A percentile compares a stretch with the other conserved stretches of the same genome.
phyloP scores from a whole-genome alignment of 805 yeast genomes.

The Candida sithepensis region DNA sequence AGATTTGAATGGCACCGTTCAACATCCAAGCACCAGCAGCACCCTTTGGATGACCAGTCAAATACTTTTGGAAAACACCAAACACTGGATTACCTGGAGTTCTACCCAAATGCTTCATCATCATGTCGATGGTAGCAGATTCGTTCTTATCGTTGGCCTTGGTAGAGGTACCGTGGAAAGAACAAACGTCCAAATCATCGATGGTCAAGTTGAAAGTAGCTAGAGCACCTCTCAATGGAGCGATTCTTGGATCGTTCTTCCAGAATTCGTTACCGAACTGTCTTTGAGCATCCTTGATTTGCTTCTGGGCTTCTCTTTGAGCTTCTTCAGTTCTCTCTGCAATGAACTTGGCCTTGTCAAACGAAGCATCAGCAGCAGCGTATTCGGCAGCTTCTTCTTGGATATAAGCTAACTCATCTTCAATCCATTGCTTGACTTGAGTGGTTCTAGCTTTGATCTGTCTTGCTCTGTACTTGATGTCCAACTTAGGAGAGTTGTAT shows the following conservation, averaged over 20 bases:
- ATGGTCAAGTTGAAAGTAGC: constrained; percentile 90
- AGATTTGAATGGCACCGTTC: constrained; percentile 94
- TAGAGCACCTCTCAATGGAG: constrained; percentile 95
- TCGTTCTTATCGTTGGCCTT: constrained; percentile 99
- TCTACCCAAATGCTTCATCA: constrained; percentile 96
- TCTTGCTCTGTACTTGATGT: constrained; percentile 89
- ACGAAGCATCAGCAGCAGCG: constrained; percentile 44
- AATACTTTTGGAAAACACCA: constrained; percentile 98
- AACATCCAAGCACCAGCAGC: constrained; percentile 99
- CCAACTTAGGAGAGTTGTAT: constrained; percentile 76
- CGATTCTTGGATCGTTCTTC: constrained; percentile 86
- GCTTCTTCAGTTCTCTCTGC: constrained; percentile 86
- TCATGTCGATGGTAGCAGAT: constrained; percentile 81
- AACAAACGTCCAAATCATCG: constrained; percentile 94
- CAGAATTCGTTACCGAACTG: constrained; percentile 96
- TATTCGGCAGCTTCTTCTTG: constrained; percentile 64
- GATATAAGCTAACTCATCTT: constrained; percentile 67
- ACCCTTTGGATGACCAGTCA: constrained; percentile 99
- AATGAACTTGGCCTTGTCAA: constrained; percentile 52
- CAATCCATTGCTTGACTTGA: constrained; percentile 84
- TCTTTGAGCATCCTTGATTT: constrained; percentile 81
- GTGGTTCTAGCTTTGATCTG: constrained; percentile 76
- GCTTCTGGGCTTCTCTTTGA: constrained; percentile 77
- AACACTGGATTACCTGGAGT: constrained; percentile 95
- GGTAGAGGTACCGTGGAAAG: constrained; percentile 99